Evolutionary conservation across 2,329 filamentous ascomycete genomes (phyloP).

Genomic region (Tolypocladium album): DNA sequence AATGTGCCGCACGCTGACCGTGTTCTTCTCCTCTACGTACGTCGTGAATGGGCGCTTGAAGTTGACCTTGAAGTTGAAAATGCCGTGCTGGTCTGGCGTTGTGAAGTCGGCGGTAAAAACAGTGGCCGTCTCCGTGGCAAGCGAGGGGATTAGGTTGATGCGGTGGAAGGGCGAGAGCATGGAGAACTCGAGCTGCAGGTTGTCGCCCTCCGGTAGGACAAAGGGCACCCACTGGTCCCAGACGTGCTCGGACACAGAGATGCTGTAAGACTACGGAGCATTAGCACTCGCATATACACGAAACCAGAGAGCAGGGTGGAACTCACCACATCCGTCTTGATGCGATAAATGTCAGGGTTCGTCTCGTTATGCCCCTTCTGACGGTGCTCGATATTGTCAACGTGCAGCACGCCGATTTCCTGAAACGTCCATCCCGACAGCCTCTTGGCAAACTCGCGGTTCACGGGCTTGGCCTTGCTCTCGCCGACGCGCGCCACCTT

Average conservation of each 20-base stretch:
- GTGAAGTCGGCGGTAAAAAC: constrained; percentile 68
- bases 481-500: constrained; percentile 54
- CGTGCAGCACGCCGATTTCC: constrained; percentile 80
- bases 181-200: constrained; percentile 88
- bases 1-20: constrained; percentile 90
- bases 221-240: constrained; percentile 70
- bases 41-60: constrained; percentile 93
- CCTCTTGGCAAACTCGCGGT: constrained; percentile 75
- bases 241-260: constrained; percentile 79
- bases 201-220: constrained; percentile 56
- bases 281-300: not conserved
- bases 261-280: constrained; percentile 59
- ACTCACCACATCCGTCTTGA: constrained; percentile 95
- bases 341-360: constrained; percentile 84
- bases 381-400: constrained; percentile 74
- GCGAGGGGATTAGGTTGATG: constrained; percentile 52
- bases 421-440: constrained; percentile 94
- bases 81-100: constrained; percentile 92
- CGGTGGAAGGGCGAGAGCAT: constrained; percentile 99
- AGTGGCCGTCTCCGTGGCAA: constrained; percentile 53
- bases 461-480: constrained; percentile 53
- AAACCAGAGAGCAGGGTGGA: not conserved
- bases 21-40: constrained; percentile 84
- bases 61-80: constrained; percentile 97
- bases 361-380: constrained; percentile 43